Conservation (phyloP, 2,329 filamentous ascomycete species). For the Furcasterigmium furcatum region DNA sequence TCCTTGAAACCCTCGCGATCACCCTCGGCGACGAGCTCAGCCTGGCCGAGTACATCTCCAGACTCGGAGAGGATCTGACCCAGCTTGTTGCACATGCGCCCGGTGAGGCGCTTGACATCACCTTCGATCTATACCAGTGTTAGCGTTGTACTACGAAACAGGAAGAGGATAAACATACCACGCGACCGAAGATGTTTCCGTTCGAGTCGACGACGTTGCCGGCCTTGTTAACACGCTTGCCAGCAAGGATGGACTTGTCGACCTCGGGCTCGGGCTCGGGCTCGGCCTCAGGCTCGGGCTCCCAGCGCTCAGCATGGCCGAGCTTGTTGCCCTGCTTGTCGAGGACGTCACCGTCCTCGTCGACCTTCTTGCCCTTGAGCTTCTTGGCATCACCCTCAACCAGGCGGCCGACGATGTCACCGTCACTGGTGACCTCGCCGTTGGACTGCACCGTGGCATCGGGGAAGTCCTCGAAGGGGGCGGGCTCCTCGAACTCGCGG, state of each 20-base stretch:
- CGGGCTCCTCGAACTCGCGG: conserved; percentile 40
- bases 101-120: conserved; percentile 58
- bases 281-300: conserved; percentile 40
- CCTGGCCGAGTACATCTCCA: conserved; percentile 66
- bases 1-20: conserved; percentile 62
- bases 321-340: conserved; percentile 66
- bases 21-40: conserved; percentile 64
- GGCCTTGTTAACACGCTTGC: conserved; percentile 69
- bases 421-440: conserved; percentile 49
- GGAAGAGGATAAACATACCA: too few relatives aligned
- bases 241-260: conserved; percentile 61
- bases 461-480: conserved; percentile 58
- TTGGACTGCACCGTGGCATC: conserved; percentile 49
- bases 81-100: conserved; percentile 68
- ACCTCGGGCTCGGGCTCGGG: conserved; percentile 46
- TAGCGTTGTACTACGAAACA: too few relatives aligned
- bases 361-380: conserved; percentile 62
- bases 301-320: conserved; percentile 66
- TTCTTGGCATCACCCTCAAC: conserved; percentile 62
- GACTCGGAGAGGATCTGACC: conserved; percentile 70
- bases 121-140: too few relatives aligned
- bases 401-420: conserved; percentile 56
- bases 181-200: conserved; percentile 58
- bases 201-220: conserved; percentile 57
- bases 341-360: conserved; percentile 66